Evolutionary conservation across 2,329 filamentous ascomycete genomes (phyloP).

Genomic region (Cytospora piceicola): DNA sequence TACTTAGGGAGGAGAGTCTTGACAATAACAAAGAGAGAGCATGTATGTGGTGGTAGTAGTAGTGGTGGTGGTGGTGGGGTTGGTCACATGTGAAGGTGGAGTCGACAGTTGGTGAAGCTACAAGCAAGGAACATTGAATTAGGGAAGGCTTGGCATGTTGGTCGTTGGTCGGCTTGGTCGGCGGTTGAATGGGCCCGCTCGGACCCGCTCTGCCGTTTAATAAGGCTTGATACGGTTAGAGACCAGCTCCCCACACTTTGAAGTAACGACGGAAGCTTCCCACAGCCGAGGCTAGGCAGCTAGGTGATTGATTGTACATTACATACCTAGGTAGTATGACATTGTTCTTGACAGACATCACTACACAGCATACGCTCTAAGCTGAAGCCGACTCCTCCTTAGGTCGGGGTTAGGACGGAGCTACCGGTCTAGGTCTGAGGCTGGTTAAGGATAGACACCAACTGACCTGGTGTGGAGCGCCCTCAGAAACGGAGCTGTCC

Average conservation of each 20-base stretch:
- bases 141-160: neutral
- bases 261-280: neutral
- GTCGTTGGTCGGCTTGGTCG: constrained; percentile 5
- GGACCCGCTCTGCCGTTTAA: neutral
- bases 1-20: no score
- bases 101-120: neutral
- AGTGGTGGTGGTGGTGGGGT: neutral
- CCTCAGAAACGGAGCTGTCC: no score
- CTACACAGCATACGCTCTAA: no score
- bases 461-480: no score
- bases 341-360: no score
- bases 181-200: constrained; percentile 8
- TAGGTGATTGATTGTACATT: neutral
- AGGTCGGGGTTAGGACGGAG: no score
- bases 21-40: no score
- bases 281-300: neutral
- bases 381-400: no score
- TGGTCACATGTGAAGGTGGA: constrained; percentile 2
- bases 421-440: no score
- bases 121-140: neutral
- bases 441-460: no score
- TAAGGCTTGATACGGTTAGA: neutral
- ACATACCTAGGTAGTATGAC: no score
- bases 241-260: neutral
- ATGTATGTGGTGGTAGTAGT: neutral